These are phyloP conservation scores for Ormosia emarginata DNA, from an alignment of 306 rosid genomes.

Conservation along the genomic window DNA sequence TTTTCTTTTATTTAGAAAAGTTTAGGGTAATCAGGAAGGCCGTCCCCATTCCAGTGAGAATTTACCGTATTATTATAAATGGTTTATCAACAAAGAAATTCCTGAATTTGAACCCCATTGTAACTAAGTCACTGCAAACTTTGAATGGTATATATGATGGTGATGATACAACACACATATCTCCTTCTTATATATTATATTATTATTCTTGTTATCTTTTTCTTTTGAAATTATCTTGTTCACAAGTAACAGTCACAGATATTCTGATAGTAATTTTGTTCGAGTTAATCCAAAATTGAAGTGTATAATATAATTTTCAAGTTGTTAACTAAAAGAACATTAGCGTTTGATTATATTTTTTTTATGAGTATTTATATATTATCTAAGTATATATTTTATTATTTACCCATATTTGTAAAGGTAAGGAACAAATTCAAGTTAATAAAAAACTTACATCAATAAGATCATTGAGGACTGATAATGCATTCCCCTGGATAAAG, in stretches of 20 bases:
- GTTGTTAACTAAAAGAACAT: background rate
- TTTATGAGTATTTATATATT: background rate
- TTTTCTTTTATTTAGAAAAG: too few species aligned
- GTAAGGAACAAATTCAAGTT: background rate
- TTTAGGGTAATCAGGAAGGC: too few species aligned
- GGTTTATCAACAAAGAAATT: too few species aligned
- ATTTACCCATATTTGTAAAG: background rate
- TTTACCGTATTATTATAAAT: too few species aligned
- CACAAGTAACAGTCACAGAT: background rate
- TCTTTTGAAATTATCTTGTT: background rate
- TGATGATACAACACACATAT: background rate
- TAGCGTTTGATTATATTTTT: background rate
- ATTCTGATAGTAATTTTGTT: background rate
- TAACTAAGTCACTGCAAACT: too few species aligned
- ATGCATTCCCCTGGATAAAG: conserved; percentile 29
- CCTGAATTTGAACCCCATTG: too few species aligned
- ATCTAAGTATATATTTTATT: too few species aligned
- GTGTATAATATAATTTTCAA: background rate
- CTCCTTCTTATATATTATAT: background rate
- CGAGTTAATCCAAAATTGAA: background rate
- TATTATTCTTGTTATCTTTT: background rate
- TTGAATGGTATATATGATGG: too few species aligned
- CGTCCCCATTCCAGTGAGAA: too few species aligned
- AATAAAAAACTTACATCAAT: conserved; percentile 19
- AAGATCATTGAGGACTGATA: conserved; percentile 23